Evolutionary conservation across 176 grass and related monocot genomes (phyloP).

Genomic region (Aegilops sharonensis): DNA sequence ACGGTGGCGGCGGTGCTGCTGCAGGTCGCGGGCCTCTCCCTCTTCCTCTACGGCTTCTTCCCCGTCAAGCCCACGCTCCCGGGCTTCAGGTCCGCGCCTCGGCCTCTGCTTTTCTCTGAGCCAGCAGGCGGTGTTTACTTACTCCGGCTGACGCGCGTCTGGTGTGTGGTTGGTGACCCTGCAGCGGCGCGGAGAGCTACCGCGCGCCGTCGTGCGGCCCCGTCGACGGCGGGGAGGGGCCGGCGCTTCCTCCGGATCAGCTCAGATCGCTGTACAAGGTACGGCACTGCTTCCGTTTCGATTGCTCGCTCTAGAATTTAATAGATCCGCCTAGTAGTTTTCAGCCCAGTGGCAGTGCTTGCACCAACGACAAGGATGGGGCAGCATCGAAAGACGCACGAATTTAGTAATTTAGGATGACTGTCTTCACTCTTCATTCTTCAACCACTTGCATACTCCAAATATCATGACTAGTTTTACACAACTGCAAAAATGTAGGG

Average conservation of each 20-base stretch:
- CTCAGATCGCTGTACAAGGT: conserved; percentile 76
- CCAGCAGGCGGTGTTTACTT: background rate
- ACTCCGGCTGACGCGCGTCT: background rate
- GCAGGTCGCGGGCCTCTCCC: conserved; percentile 67
- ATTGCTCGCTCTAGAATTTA: background rate
- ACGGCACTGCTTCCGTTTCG: background rate
- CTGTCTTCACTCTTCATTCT: background rate
- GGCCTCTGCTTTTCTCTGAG: conserved; percentile 9
- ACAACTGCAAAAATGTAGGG: too few species aligned
- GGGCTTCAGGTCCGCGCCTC: conserved; percentile 62
- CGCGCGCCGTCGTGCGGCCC: conserved; percentile 57
- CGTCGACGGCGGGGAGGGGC: conserved; percentile 9
- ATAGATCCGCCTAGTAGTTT: background rate
- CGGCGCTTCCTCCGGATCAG: conserved; percentile 44
- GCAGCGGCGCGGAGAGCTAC: conserved; percentile 83
- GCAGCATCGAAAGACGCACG: background rate
- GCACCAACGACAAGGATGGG: background rate
- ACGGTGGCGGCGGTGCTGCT: conserved; percentile 52
- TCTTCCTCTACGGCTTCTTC: conserved; percentile 86
- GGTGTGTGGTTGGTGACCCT: background rate
- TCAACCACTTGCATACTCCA: background rate
- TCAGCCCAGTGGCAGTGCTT: background rate
- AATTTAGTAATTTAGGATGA: background rate
- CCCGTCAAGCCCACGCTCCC: conserved; percentile 83
- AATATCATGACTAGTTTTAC: background rate